These are phyloP conservation scores for Pholiota adiposa DNA, from an alignment of 1,284 basidiomycete genomes.

Conservation along the genomic window DNA sequence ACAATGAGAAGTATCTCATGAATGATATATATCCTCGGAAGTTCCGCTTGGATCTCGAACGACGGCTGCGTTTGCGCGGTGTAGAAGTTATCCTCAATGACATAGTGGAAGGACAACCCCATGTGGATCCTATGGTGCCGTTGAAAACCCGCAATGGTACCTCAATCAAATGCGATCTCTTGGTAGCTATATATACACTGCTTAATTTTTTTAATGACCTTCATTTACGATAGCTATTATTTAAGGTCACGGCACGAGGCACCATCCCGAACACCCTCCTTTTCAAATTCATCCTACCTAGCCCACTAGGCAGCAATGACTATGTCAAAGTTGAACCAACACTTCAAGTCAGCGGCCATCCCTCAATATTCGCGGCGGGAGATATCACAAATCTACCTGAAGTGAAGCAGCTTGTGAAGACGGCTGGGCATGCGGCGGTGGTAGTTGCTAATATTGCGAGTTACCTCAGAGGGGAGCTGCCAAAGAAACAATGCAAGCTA, in stretches of 20 bases:
- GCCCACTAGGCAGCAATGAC: conserved; percentile 43
- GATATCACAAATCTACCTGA: conserved; percentile 62
- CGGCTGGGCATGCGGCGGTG: conserved; percentile 43
- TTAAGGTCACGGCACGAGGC: conserved; percentile 52
- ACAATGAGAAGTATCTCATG: conserved; percentile 49
- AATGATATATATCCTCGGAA: conserved; percentile 56
- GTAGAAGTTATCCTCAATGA: conserved; percentile 55
- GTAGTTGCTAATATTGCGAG: conserved; percentile 49
- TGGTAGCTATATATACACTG: conserved; percentile 51
- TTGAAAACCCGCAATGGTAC: conserved; percentile 53
- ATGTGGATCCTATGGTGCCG: conserved; percentile 28
- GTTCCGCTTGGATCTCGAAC: conserved; percentile 49
- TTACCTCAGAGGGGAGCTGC: conserved; percentile 39
- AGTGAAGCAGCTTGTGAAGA: conserved; percentile 59
- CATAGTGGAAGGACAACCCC: conserved; percentile 39
- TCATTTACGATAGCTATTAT: neutral
- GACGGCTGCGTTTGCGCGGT: conserved; percentile 40
- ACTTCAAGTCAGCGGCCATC: conserved; percentile 50
- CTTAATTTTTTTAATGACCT: neutral
- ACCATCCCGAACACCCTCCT: conserved; percentile 54
- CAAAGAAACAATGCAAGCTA: conserved; percentile 48
- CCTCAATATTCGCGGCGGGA: conserved; percentile 59
- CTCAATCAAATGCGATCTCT: conserved; percentile 51
- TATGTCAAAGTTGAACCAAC: conserved; percentile 53
- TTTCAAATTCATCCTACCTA: conserved; percentile 43